These are phyloP conservation scores for Sphagnurus paluster DNA, from an alignment of 1,284 basidiomycete species.

Conservation along the genomic window DNA sequence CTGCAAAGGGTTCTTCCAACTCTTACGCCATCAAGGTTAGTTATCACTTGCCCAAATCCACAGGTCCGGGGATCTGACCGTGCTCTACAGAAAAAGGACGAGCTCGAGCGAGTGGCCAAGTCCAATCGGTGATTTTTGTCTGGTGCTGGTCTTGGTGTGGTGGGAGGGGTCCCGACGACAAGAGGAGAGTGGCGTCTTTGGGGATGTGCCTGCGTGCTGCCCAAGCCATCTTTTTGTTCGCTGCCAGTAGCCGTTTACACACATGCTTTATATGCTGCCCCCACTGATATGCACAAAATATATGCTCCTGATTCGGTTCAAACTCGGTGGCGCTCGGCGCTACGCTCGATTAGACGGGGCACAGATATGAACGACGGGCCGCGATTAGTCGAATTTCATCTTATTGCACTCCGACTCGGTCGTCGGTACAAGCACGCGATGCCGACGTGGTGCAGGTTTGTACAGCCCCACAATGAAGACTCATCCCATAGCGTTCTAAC, in stretches of 20 bases:
- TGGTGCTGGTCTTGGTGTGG: slow-evolving; percentile 4
- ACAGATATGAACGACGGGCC: no score
- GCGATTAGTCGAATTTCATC: background rate
- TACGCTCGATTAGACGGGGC: background rate
- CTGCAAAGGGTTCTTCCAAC: slow-evolving; percentile 99
- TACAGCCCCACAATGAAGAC: background rate
- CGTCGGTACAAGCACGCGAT: background rate
- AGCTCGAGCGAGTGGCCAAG: slow-evolving; percentile 99
- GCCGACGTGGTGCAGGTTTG: no score
- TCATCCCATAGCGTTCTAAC: background rate
- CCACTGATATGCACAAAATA: slow-evolving; percentile 9
- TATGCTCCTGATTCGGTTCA: background rate
- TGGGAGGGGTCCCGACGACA: slow-evolving; percentile 13
- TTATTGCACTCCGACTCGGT: background rate
- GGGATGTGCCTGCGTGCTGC: slow-evolving; percentile 8
- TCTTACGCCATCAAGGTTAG: slow-evolving; percentile 98
- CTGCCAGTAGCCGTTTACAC: slow-evolving; percentile 10
- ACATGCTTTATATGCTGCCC: slow-evolving; percentile 12
- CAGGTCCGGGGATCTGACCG: slow-evolving; percentile 7
- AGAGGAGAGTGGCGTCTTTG: slow-evolving; percentile 16
- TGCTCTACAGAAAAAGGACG: slow-evolving; percentile 78
- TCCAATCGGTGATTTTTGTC: slow-evolving; percentile 91
- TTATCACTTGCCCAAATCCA: background rate
- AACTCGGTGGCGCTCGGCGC: background rate
- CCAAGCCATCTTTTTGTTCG: slow-evolving; percentile 8